These are phyloP conservation scores for Stentor coeruleus DNA, from an alignment of 73 alveolate genomes.

Conservation along the genomic window DNA sequence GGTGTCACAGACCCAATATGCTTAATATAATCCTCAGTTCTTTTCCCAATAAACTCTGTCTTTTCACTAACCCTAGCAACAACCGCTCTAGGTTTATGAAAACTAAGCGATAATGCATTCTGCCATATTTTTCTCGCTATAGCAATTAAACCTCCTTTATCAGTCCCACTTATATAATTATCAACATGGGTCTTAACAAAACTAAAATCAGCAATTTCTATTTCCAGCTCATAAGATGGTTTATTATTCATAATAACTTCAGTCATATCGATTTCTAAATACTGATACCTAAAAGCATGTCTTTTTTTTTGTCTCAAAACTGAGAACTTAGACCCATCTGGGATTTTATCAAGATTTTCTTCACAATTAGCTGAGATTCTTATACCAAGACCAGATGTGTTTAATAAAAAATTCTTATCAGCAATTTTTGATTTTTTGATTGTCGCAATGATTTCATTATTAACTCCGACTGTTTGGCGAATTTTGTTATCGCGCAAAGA, in stretches of 20 bases:
- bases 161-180: not conserved
- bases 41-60: not conserved
- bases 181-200: not conserved
- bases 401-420: not conserved
- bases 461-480: not conserved
- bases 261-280: not conserved
- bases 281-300: not conserved
- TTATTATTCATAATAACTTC: not conserved
- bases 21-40: not conserved
- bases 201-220: conserved; percentile 1
- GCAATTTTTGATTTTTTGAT: not conserved
- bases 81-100: not conserved
- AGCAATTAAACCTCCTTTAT: not conserved
- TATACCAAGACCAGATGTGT: not conserved
- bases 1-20: not conserved
- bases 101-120: not conserved
- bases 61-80: not conserved
- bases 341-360: not conserved
- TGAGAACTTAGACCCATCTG: not conserved
- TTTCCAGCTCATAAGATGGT: not conserved
- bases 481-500: not conserved
- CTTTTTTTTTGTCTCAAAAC: not conserved
- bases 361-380: not conserved
- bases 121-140: not conserved
- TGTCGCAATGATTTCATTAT: conserved; percentile 1